Base-by-base conservation (phyloP, 257 asterid species). In the Paulownia fortunei region DNA sequence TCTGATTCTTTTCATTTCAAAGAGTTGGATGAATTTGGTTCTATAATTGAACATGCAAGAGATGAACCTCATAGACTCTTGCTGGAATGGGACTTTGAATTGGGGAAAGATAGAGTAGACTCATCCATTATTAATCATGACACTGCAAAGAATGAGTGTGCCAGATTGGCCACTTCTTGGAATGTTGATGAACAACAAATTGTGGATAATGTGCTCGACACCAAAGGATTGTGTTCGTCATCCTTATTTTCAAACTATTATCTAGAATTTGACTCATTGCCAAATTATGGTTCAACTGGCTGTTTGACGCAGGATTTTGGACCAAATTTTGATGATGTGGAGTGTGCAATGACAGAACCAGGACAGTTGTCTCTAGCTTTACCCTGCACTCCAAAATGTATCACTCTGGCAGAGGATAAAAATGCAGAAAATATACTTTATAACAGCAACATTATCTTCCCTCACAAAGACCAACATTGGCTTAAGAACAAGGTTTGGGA, bases 31-130 rank as follows among this genome's bases (percentile, higher is more conserved):
- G 90, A 75, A 69, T 78, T 74, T 62, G 75, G 46, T 73, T 76
- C 81, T 66, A 80, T 47, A 75, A 54, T 66, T 81, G 86, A 76
- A 37, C 66, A 71, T 76, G 46, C 79, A 80, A 78, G 84, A 63
- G 76, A 69, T 55, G 90, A 78, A 74, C 85, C 84, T 8, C 61
- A 7, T 46, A 64, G 80, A 71, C 79, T 77, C 75, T 80, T 87
- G 81, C 81, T 90, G 76, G 83, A 82, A 67, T 85, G 89, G 92
- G 84, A 86, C 72, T 73, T 62, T 16, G 65, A 81, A 13, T 71
- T 67, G 42, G 80, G 78, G 63, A 76, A 82, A 44, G 83, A 69
- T 74, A 73, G 73, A 79, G 52, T 26, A 13, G 70, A 74, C 52
- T 73, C 85, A 23, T 76, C 82, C 52, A 69, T 60, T 41, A 46